These are phyloP conservation scores for Penicillium sp. DNA, from an alignment of 2,329 filamentous ascomycete species.

Conservation along the genomic window DNA sequence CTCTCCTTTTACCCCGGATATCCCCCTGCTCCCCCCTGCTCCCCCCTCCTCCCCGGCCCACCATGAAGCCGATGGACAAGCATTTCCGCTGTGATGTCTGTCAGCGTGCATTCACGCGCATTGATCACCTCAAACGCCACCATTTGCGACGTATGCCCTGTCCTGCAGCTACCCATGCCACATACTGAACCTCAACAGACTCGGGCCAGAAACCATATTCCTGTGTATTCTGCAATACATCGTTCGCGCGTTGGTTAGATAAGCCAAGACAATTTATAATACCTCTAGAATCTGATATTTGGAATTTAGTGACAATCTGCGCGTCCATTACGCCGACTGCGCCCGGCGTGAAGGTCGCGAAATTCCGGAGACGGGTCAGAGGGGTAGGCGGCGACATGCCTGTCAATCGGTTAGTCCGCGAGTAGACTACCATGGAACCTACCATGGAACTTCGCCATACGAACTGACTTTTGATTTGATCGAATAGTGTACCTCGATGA, in stretches of 20 bases:
- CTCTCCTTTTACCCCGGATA: slow-evolving; percentile 22
- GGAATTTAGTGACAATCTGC: slow-evolving; percentile 44
- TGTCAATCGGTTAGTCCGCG: slow-evolving; percentile 43
- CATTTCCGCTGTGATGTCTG: slow-evolving; percentile 46
- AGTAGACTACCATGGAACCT: background rate
- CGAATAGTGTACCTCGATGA: slow-evolving; percentile 47
- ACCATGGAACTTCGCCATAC: background rate
- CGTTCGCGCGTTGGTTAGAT: slow-evolving; percentile 47
- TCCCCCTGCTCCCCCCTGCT: slow-evolving; percentile 28
- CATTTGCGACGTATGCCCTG: slow-evolving; percentile 43
- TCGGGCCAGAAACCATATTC: slow-evolving; percentile 49
- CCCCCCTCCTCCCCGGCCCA: slow-evolving; percentile 27
- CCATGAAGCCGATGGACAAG: slow-evolving; percentile 41
- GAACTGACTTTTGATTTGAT: background rate
- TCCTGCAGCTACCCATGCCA: slow-evolving; percentile 5
- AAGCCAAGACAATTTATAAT: background rate
- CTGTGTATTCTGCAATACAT: slow-evolving; percentile 46
- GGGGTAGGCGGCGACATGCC: slow-evolving; percentile 48
- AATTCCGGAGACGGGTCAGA: slow-evolving; percentile 46
- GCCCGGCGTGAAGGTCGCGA: slow-evolving; percentile 42
- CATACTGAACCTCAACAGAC: slow-evolving; percentile 33
- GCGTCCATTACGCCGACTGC: slow-evolving; percentile 47
- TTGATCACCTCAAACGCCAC: slow-evolving; percentile 50
- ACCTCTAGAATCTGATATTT: background rate
- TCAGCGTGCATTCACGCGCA: slow-evolving; percentile 47